phyloP scores from a whole-genome alignment of 1,284 basidiomycete genomes.

The Coniferiporia weirii region DNA sequence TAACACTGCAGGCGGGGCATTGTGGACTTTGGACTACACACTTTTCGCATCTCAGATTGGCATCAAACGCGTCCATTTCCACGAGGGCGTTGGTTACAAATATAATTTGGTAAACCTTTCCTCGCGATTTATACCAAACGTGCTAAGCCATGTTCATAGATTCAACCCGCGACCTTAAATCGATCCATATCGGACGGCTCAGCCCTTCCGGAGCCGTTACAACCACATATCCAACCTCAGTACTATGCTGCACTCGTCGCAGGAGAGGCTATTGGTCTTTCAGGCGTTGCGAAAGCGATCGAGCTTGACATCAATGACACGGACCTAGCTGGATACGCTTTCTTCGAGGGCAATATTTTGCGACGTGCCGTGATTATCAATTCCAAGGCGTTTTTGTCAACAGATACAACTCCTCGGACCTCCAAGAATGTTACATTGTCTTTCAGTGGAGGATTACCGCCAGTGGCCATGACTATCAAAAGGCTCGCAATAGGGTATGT shows the following conservation, averaged over 20 bases:
- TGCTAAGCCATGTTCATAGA: conserved; percentile 30
- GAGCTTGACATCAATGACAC: conserved; percentile 48
- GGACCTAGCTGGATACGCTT: conserved; percentile 57
- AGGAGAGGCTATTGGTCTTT: conserved; percentile 37
- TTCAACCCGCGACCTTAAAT: conserved; percentile 49
- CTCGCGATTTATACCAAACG: conserved; percentile 11
- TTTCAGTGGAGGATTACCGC: conserved; percentile 27
- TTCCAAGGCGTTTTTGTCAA: conserved; percentile 43
- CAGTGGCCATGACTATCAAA: conserved; percentile 35
- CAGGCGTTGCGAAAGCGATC: conserved; percentile 35
- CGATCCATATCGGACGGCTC: conserved; percentile 48
- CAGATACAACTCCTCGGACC: conserved; percentile 29
- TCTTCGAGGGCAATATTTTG: conserved; percentile 44
- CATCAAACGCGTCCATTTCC: conserved; percentile 34
- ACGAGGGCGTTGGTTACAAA: conserved; percentile 40
- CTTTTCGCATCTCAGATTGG: conserved; percentile 41
- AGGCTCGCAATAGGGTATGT: conserved; percentile 41
- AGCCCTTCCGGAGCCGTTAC: conserved; percentile 38
- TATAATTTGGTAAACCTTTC: conserved; percentile 36
- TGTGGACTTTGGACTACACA: conserved; percentile 66
- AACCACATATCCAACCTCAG: conserved; percentile 51
- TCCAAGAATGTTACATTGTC: conserved; percentile 39
- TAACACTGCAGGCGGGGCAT: conserved; percentile 62
- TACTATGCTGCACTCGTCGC: conserved; percentile 56
- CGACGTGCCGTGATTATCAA: conserved; percentile 53